Base-by-base conservation (phyloP, 2,329 filamentous ascomycete species). In the Cercospora berteroae region DNA sequence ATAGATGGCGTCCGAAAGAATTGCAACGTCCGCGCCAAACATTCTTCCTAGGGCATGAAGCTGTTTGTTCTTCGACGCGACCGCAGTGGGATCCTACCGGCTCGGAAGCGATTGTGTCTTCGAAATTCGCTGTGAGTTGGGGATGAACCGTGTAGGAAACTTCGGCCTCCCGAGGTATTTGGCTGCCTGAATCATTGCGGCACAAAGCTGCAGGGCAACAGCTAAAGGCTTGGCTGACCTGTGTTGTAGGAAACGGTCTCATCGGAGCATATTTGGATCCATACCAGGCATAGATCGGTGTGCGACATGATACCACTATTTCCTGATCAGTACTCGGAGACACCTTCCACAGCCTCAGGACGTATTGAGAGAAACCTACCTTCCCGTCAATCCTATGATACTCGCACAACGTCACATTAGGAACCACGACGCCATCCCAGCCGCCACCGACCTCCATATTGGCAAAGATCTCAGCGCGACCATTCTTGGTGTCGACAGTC, bases 201-300 rank as follows among this genome's bases (percentile, higher is more conserved):
- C 31, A 29, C 48, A 55, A 7, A 36, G 58, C 58, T 60, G 58
- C 36, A 60, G 58, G 36, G 36, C 36, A 27, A 52, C 18, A 29
- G 42, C 42, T 33, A 12, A 48, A 31, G 16, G n/a, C 60, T 56
- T 56, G 60, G 48, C 60, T 31, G 31, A 16, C 10, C 31, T n/a
- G 16, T 52, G 9, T 13, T 23, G n/a, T 18, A 55, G 60, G 8
- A 23, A 7, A 4, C 16, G 20, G 18, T 12, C 31, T 64, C 63
- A 58, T 50, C 55, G 36, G 6, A 58, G 36, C 55, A 64, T 50
- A 33, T 59, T 67, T 12, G 62, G 62, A 20, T 68, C 64, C 59
- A 68, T 66, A 2, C 67, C 67, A 44, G 63, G 67, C 67, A 68
- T 68, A 23, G 67, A 66, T 42, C 60, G 25, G 48, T 68, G 67